Evolutionary conservation across 495 filamentous ascomycete genomes (phyloP), one percentile per base, ranked within the genome.

Genomic region (Aspergillus avenaceus): DNA sequence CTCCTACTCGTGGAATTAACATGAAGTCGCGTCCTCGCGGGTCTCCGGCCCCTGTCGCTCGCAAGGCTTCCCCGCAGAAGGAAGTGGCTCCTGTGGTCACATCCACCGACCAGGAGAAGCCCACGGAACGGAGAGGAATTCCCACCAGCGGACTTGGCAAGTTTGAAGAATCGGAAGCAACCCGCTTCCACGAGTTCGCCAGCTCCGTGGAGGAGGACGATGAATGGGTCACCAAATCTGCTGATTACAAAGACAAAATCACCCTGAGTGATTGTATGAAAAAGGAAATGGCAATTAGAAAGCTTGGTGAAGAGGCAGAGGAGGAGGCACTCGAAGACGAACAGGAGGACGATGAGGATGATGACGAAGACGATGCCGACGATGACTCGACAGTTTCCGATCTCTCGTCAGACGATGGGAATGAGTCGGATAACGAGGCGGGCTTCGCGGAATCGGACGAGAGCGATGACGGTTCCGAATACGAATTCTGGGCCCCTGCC

Each of bases 371-470:
- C 18, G 70, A 70, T 27, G 72, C 77, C 4, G 79, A 82, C 24
- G 83, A 84, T 55, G 78, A 70, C 9, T 88, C 85, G 41, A 74
- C 70, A 18, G 80, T 86, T 36, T 82, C 85, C 50, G 84, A 87
- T 44, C 80, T 80, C 50, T 73, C 69, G 37, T 77, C 74, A 21
- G 56, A 59, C 29, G 58, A 84, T 61, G 89, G 89, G 9, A 91
- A 92, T 56, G 89, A 96, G 56, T 93, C 91, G n/a, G 92, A 97
- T 63, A 90, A 96, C 59, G 93, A 98, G 70, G 83, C 84, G 53
- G 93, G 93, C 2, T 96, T 97, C 61, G 92, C 90, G 36, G 87
- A 86, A 11, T 92, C 88, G 0, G 91, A 96, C 53, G 87, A 90
- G 32, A 88, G 88, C 50, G 88, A 91, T 60, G 83, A 67, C 49